A percentile compares a stretch with the other conserved stretches of the same genome.
Evolutionary conservation across 2,329 filamentous ascomycete genomes (phyloP).

Genomic region (Colletotrichum sp.): DNA sequence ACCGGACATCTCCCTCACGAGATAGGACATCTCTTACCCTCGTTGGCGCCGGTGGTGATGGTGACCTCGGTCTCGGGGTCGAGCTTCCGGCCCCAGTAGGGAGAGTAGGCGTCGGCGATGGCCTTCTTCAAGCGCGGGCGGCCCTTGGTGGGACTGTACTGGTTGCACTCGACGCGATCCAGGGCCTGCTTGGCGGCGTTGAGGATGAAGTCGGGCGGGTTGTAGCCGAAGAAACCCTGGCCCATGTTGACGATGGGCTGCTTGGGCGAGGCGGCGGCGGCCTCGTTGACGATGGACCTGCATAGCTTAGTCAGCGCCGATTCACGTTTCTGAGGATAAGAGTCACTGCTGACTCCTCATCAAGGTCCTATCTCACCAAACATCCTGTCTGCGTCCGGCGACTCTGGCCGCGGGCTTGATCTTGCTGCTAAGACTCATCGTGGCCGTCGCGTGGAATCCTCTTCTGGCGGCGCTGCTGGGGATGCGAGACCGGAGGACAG

Average conservation of each 20-base stretch:
- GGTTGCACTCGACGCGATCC: conserved; percentile 93
- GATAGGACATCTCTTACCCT: conserved; percentile 48
- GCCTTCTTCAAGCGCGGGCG: conserved; percentile 91
- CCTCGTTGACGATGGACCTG: conserved; percentile 72
- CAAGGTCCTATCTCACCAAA: conserved; percentile 43
- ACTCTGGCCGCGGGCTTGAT: conserved; percentile 56
- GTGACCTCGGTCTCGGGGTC: conserved; percentile 93
- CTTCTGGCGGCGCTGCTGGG: conserved; percentile 12
- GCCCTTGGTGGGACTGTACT: conserved; percentile 96
- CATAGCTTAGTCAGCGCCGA: too few species aligned
- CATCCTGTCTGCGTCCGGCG: conserved; percentile 54
- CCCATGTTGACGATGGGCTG: conserved; percentile 71
- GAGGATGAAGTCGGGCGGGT: conserved; percentile 88
- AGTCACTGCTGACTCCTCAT: background rate
- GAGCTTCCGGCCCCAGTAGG: conserved; percentile 80
- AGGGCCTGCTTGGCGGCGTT: conserved; percentile 90
- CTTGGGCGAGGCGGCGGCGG: conserved; percentile 63
- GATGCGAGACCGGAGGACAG: conserved; percentile 21
- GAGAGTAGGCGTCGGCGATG: conserved; percentile 89
- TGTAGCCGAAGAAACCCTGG: conserved; percentile 86
- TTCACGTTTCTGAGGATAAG: too few species aligned
- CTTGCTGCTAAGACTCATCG: conserved; percentile 49
- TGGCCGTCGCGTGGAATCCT: conserved; percentile 25
- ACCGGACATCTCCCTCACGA: conserved; percentile 28
- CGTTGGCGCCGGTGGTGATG: conserved; percentile 90